Conservation (phyloP, 805 yeast species). For the Cyberlindnera veronae region DNA sequence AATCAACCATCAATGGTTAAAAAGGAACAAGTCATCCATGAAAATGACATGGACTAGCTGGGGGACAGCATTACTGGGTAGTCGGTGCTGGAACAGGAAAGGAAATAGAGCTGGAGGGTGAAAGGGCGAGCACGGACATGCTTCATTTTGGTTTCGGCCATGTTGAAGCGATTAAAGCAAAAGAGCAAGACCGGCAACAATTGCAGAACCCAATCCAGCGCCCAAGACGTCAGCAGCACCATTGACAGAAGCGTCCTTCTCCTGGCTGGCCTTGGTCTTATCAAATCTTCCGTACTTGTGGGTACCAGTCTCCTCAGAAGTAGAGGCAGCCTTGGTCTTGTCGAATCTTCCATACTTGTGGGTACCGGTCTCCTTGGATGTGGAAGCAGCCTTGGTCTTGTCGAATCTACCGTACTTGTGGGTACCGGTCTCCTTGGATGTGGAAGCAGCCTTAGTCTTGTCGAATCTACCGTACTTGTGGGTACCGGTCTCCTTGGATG, state of each 20-base stretch:
- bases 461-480: constrained; percentile 56
- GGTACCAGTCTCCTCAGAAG: constrained; percentile 43
- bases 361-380: constrained; percentile 40
- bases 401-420: constrained; percentile 51
- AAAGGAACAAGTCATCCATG: background rate
- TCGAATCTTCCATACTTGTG: constrained; percentile 53
- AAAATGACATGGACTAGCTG: background rate
- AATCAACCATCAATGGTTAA: background rate
- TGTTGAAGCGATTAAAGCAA: constrained; percentile 32
- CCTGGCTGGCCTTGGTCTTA: constrained; percentile 32
- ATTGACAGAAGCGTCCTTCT: constrained; percentile 26
- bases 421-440: constrained; percentile 40
- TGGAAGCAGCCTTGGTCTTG: constrained; percentile 38
- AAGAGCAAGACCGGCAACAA: constrained; percentile 49
- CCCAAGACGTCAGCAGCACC: constrained; percentile 27
- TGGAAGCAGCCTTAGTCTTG: constrained; percentile 38
- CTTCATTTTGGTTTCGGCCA: no score
- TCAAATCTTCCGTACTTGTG: constrained; percentile 57
- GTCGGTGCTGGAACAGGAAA: background rate
- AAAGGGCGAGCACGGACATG: no score
- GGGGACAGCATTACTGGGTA: background rate
- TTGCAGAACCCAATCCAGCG: constrained; percentile 40
- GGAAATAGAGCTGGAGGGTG: no score
- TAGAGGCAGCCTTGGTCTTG: constrained; percentile 43
- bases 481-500: constrained; percentile 39